Base-by-base conservation (phyloP, 495 filamentous ascomycete genomes). In the Tuber microsphaerosporum region DNA sequence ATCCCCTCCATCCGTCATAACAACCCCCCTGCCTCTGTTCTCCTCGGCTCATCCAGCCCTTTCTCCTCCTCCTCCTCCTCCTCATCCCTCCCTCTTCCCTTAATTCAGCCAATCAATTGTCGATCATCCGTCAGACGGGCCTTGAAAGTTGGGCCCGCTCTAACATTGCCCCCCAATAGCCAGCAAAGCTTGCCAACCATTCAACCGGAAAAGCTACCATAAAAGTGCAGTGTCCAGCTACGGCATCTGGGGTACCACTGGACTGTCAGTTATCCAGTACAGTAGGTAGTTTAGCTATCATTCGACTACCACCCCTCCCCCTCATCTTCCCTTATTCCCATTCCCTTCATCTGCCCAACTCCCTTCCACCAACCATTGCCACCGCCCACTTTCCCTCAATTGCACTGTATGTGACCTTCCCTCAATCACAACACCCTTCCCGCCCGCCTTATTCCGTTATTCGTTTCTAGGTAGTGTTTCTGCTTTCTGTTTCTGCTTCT, bases 361-460 rank as follows among this genome's bases (percentile, higher is more conserved):
- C 46, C 76, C 77, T 39, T 72, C 75, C 75, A 70, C 76, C 76
- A 78, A 56, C 51, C 51, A 56, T 56, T 56, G n/a, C 75, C 72
- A 74, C 41, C 71, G 46, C 77, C 70, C 74, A 77, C 78, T 71
- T 78, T 75, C 78, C 76, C 61, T 69, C 70, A 73, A 78, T 70
- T 48, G 76, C 72, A 73, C 75, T 79, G 75, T 72, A 71, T 78
- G 70, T 70, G 74, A 77, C 71, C 74, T 77, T 73, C 69, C 76
- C 71, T 73, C 73, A 70, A 51, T 73, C 75, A 48, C 75, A 45
- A 68, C 72, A 71, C 72, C 73, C 76, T 43, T 75, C 72, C 76
- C 77, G 76, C 76, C 77, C 77, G 77, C 77, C 74, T 79, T 79
- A 71, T 79, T 79, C 77, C 77, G 73, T 79, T 79, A 73, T 65